Conservation (phyloP, 2,329 filamentous ascomycete genomes). For the Alternaria sp. region DNA sequence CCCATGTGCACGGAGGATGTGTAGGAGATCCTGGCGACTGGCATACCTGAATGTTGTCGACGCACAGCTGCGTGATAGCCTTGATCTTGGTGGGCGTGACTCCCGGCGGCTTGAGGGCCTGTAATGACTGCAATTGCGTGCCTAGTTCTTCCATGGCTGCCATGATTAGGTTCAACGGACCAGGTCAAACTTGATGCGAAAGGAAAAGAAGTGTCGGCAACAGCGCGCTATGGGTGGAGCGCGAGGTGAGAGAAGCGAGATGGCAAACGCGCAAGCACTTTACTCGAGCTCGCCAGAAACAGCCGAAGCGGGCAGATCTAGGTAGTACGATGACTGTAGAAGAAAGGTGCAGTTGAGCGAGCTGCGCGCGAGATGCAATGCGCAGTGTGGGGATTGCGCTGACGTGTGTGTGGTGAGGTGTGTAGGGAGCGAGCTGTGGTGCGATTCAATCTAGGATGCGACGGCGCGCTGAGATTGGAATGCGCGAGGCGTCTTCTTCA, state of each 20-base stretch:
- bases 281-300: slow-evolving; percentile 35
- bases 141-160: slow-evolving; percentile 91
- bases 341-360: slow-evolving; percentile 30
- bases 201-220: slow-evolving; percentile 18
- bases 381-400: slow-evolving; percentile 20
- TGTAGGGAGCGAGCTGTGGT: slow-evolving; percentile 19
- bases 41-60: slow-evolving; percentile 57
- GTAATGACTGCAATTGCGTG: slow-evolving; percentile 87
- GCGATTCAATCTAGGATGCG: slow-evolving; percentile 34
- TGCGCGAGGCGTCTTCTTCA: slow-evolving; percentile 29
- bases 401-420: slow-evolving; percentile 29
- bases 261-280: slow-evolving; percentile 33
- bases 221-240: slow-evolving; percentile 11
- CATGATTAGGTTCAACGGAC: slow-evolving; percentile 46
- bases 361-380: slow-evolving; percentile 25
- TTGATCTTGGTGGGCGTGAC: slow-evolving; percentile 92
- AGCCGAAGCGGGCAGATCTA: slow-evolving; percentile 33
- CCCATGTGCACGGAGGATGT: slow-evolving; percentile 12
- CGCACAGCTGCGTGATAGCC: slow-evolving; percentile 84
- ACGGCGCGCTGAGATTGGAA: slow-evolving; percentile 25
- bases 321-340: slow-evolving; percentile 31
- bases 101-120: slow-evolving; percentile 87
- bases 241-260: slow-evolving; percentile 25
- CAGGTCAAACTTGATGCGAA: slow-evolving; percentile 30
- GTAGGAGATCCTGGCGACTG: slow-evolving; percentile 16